These are phyloP conservation scores for Magnolia kwangsiensis DNA, from an alignment of 164 flowering plant genomes.

Conservation along the genomic window DNA sequence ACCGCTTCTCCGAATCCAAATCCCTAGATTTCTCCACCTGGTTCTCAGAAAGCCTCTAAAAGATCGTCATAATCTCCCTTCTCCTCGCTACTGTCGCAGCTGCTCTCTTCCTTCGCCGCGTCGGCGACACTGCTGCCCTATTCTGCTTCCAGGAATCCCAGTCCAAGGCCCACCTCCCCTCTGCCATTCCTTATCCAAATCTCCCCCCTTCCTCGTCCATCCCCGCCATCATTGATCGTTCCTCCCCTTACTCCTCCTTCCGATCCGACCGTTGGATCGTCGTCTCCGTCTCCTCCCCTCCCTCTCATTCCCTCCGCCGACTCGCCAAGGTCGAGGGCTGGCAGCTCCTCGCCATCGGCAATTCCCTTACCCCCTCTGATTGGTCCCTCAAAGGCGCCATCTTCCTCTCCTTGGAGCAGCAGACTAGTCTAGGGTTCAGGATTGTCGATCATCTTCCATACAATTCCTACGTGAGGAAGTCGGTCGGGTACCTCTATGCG, in stretches of 20 bases:
- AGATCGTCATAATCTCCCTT: constrained; percentile 39
- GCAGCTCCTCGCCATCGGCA: constrained; percentile 88
- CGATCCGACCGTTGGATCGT: constrained; percentile 83
- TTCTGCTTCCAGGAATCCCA: constrained; percentile 61
- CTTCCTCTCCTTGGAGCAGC: constrained; percentile 73
- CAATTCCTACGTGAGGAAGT: constrained; percentile 83
- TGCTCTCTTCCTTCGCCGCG: constrained; percentile 70
- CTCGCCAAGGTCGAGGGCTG: constrained; percentile 75
- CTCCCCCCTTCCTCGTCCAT: constrained; percentile 49
- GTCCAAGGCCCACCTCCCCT: constrained; percentile 26
- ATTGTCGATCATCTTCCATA: constrained; percentile 74
- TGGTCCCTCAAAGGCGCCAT: constrained; percentile 90
- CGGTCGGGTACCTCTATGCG: constrained; percentile 86
- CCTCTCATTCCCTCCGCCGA: constrained; percentile 52
- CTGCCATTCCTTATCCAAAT: constrained; percentile 40
- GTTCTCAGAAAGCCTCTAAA: constrained; percentile 72
- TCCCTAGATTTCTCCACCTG: constrained; percentile 76
- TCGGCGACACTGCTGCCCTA: constrained; percentile 66
- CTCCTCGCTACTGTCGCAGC: constrained; percentile 59
- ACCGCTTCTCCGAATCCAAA: constrained; percentile 47
- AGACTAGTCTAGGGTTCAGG: constrained; percentile 71
- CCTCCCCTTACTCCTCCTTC: constrained; percentile 58
- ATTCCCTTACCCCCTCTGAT: constrained; percentile 69
- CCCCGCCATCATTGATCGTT: constrained; percentile 39
- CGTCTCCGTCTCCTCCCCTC: constrained; percentile 67